These are phyloP conservation scores for Musa itinerans DNA, from an alignment of 176 grass and related monocot species.

Conservation along the genomic window DNA sequence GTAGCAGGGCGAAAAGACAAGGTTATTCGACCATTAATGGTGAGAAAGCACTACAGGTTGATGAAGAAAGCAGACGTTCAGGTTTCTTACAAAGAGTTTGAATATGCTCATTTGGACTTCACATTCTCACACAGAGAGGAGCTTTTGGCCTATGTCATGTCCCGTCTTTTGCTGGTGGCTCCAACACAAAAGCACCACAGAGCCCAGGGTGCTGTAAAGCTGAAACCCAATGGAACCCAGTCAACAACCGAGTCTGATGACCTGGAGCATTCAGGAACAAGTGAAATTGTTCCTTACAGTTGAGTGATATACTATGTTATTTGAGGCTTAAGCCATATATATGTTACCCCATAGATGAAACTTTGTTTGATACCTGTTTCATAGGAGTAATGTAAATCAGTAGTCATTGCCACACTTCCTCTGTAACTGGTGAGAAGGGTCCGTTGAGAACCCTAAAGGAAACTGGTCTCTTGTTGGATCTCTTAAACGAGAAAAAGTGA, in stretches of 20 bases:
- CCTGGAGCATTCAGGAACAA: not conserved
- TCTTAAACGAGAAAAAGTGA: too few species aligned
- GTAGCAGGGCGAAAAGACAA: conserved; percentile 70
- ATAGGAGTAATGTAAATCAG: too few species aligned
- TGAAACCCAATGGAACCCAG: conserved; percentile 31
- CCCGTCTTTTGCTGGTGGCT: conserved; percentile 36
- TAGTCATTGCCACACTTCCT: too few species aligned
- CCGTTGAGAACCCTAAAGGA: too few species aligned
- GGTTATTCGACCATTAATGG: conserved; percentile 87
- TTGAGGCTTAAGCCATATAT: too few species aligned
- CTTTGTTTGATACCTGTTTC: too few species aligned
- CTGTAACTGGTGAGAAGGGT: too few species aligned
- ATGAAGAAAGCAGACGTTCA: conserved; percentile 58
- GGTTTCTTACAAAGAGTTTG: conserved; percentile 94
- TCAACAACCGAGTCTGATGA: conserved; percentile 16
- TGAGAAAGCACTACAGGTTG: conserved; percentile 77
- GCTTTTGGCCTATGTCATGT: conserved; percentile 89
- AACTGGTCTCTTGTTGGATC: too few species aligned
- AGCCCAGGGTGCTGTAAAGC: conserved; percentile 32
- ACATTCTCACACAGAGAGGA: conserved; percentile 92
- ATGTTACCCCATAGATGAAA: too few species aligned
- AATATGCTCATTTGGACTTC: conserved; percentile 96
- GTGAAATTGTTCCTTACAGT: not conserved
- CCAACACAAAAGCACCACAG: conserved; percentile 28
- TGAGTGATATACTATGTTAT: not conserved